Evolutionary conservation across 257 asterid genomes (phyloP), one percentile per base, ranked within the genome.

Genomic region (Ligustrum vulgare): DNA sequence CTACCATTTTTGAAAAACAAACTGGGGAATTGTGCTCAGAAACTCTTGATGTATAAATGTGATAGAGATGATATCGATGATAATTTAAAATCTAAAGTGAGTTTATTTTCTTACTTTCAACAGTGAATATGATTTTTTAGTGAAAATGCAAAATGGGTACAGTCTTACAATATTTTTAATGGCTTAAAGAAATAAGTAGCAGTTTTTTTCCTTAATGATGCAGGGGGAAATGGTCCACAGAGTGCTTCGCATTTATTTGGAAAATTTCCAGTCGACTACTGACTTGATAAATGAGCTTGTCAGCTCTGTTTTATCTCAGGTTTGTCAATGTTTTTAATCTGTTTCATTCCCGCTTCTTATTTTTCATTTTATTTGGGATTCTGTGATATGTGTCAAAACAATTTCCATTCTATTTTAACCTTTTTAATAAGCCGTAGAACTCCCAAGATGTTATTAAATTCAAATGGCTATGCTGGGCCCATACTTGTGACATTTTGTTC

Each of bases 161-260:
- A 74, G 37, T 68, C 77, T 22, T 7, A 58, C 69, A 69, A 37
- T 70, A 78, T 41, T 60, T 82, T 20, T 16, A 18, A 51, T 49
- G 37, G 66, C 69, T 36, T 41, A 34, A 63, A 72, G 33, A 65
- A 68, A 77, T 45, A 9, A 73, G 34, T 64, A 31, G 75, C 62
- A n/a, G 47, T 0, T 75, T 78, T 23, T 47, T 47, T 74, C 49
- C 54, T 75, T 67, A 72, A 81, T 79, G 36, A 67, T 86, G 85
- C 88, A 92, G 97, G 97, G 96, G 71, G 93, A 92, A 78, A 82
- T 92, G 79, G 78, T 92, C 81, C 96, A 92, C 79, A 92, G 83
- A 87, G 84, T 90, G 77, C 94, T 92, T 67, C 92, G 87, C 78
- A 89, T 90, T 72, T 90, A 89, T 84, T 83, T 92, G 88, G 87